These are phyloP conservation scores for Calonectria henricotiae DNA, from an alignment of 2,329 filamentous ascomycete genomes.

Conservation along the genomic window DNA sequence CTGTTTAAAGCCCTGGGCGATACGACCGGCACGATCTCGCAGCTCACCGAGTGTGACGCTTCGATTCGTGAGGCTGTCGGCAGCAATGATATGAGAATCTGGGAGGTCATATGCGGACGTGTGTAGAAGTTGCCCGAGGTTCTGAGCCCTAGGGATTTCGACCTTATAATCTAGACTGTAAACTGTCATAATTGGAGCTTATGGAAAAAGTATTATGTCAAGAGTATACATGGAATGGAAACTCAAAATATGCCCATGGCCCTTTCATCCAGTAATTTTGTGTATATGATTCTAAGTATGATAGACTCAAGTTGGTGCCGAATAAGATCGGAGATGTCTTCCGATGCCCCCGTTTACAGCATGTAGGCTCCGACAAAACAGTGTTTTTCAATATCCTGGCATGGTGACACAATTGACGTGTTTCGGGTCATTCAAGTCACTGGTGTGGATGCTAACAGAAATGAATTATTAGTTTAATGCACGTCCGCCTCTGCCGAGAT, in stretches of 20 bases:
- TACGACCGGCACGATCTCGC: constrained; percentile 59
- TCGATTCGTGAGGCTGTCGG: constrained; percentile 64
- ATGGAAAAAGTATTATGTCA: not conserved
- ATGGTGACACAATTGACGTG: constrained; percentile 11
- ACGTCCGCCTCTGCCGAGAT: constrained; percentile 14
- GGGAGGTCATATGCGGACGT: constrained; percentile 56
- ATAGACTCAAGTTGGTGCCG: constrained; percentile 10
- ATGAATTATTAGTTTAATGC: constrained; percentile 40
- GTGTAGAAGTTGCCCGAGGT: constrained; percentile 64
- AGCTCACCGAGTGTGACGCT: constrained; percentile 64
- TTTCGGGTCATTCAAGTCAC: constrained; percentile 19
- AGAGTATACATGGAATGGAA: not conserved
- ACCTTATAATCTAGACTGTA: constrained; percentile 54
- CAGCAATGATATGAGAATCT: constrained; percentile 62
- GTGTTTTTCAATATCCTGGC: not conserved
- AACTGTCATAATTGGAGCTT: constrained; percentile 51
- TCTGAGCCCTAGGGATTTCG: constrained; percentile 59
- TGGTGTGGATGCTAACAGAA: not conserved
- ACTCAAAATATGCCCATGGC: not conserved
- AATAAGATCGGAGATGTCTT: constrained; percentile 36
- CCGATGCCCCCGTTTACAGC: constrained; percentile 29
- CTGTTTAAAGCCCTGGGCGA: constrained; percentile 60
- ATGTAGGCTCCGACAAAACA: not conserved
- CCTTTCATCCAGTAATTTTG: not conserved
- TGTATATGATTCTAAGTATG: not conserved